Evolutionary conservation across 2,329 filamentous ascomycete genomes (phyloP), one percentile per base, ranked within the genome.

Genomic region (Sporothrix sp.): DNA sequence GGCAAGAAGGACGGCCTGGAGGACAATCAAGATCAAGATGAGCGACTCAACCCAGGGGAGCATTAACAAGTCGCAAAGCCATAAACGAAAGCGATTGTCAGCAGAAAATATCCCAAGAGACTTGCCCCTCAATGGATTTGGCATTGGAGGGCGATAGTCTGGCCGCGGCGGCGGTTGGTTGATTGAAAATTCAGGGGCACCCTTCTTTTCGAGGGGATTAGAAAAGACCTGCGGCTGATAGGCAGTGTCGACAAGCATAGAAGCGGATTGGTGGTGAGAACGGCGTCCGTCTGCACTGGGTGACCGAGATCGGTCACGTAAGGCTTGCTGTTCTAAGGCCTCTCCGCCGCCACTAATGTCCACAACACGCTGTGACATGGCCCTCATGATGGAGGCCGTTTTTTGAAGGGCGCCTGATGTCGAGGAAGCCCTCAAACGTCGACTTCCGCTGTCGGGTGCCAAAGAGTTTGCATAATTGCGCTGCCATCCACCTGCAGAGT

Each of bases 361-460:
- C 62, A 98, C 93, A 51, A 98, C 90, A 71, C 93, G 87, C 69
- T 96, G 90, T 28, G 94, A 97, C 81, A 98, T 95, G 55, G 81
- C 81, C 57, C 85, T 79, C 66, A 90, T 79, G 59, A 89, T 87
- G 8, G 85, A 87, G 39, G 85, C 79, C 54, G 85, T 85, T 58
- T 81, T 75, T 21, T 76, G 78, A 48, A 90, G 65, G 16, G 85
- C 83, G 23, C 77, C 78, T 10, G 79, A 75, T 8, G 77, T 74
- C 16, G 82, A 82, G 2, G 78, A 72, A 2, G 83, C 81, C 35
- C 82, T 71, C 38, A 84, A 84, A 39, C 75, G 70, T 48, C 73
- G 71, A 48, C 63, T 62, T 53, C 68, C 65, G 21, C 72, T 73
- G 18, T 67, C 70, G 7, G 79, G 78, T 25, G 67, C 69, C 51